Percentiles rank a stretch among this genome's conserved stretches.
These are phyloP conservation scores for Raphanus raphanistrum DNA, from an alignment of 345 rosid genomes.

Conservation along the genomic window DNA sequence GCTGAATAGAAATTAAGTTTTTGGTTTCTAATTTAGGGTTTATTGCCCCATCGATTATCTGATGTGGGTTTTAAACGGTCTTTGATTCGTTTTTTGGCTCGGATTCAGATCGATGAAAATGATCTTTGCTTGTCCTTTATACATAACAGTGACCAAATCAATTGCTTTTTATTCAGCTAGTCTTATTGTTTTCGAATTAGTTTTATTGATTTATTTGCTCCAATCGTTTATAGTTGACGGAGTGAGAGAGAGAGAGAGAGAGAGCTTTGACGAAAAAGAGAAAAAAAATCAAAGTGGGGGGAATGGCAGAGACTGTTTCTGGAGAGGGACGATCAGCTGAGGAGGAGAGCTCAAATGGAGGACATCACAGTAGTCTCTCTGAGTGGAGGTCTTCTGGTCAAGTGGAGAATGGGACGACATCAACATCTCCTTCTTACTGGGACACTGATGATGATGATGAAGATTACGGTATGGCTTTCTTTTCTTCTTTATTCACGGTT, in stretches of 20 bases:
- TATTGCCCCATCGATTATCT: conserved; percentile 28
- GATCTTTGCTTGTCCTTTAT: not conserved
- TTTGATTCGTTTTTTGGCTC: not conserved
- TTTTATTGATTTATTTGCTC: not conserved
- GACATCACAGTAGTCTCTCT: conserved; percentile 63
- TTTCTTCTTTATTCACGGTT: not conserved
- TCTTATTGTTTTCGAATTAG: not conserved
- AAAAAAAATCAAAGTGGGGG: not conserved
- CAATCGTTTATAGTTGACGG: conserved; percentile 6
- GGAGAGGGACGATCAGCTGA: conserved; percentile 77
- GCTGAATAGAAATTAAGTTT: conserved; percentile 13
- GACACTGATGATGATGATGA: conserved; percentile 65
- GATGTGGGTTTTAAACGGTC: conserved; percentile 31
- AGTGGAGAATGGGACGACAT: conserved; percentile 84
- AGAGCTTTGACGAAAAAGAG: not conserved
- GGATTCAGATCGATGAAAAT: not conserved
- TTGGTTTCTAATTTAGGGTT: conserved; percentile 38
- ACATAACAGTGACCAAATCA: not conserved
- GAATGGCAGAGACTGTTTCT: conserved; percentile 67
- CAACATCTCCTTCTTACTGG: conserved; percentile 89
- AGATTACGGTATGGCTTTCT: conserved; percentile 54
- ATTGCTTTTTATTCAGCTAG: not conserved
- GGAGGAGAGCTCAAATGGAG: conserved; percentile 65
- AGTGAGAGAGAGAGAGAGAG: not conserved
- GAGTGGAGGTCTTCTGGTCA: conserved; percentile 94